Percentiles rank a stretch among this genome's conserved stretches.
phyloP scores from a whole-genome alignment of 1,139 yeast genomes.

The Geotrichum candidum region DNA sequence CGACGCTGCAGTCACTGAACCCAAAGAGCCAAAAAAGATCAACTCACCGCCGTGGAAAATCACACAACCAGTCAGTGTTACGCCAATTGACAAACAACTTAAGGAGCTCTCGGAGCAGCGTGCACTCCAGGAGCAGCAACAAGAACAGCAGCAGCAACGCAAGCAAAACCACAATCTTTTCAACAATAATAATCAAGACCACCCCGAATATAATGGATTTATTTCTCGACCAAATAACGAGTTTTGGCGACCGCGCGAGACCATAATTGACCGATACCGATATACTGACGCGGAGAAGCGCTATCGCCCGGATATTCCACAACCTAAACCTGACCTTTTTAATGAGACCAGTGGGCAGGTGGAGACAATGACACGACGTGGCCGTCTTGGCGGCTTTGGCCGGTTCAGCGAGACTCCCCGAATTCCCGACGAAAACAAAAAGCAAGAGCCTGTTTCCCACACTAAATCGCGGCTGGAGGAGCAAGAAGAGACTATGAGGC shows the following conservation, averaged over 20 bases:
- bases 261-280: conserved; percentile 23
- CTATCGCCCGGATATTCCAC: conserved; percentile 27
- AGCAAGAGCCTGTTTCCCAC: neutral
- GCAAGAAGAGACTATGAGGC: conserved; percentile 35
- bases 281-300: conserved; percentile 30
- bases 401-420: neutral
- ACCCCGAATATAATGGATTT: conserved; percentile 12
- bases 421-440: neutral
- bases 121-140: conserved; percentile 17
- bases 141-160: conserved; percentile 18
- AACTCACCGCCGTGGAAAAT: conserved; percentile 26
- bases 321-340: conserved; percentile 31
- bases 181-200: neutral
- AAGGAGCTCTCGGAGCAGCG: conserved; percentile 24
- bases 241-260: conserved; percentile 18
- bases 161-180: conserved; percentile 16
- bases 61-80: conserved; percentile 20
- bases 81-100: conserved; percentile 29
- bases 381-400: neutral
- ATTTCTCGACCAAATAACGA: neutral
- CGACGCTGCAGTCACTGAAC: conserved; percentile 1
- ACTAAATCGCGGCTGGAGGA: conserved; percentile 19
- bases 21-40: conserved; percentile 11
- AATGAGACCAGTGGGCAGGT: conserved; percentile 32
- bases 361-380: conserved; percentile 19